Evolutionary conservation across 805 yeast genomes (phyloP).

Genomic region (Cyberlindnera meyerae): DNA sequence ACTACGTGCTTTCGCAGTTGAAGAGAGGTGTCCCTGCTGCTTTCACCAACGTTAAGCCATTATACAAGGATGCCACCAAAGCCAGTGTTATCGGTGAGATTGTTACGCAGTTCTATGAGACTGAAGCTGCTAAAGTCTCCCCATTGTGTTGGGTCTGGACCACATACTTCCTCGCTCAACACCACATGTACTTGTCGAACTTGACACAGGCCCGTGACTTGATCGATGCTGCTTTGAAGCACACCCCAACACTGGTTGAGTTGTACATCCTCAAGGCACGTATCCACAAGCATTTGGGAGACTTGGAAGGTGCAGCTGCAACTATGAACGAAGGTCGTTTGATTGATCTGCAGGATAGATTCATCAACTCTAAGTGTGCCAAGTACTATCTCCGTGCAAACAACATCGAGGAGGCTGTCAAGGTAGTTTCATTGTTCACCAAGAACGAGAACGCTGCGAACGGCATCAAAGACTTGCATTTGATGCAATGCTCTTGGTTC

Average conservation of each 20-base stretch:
- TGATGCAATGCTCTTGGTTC: slow-evolving; percentile 91
- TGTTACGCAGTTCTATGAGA: slow-evolving; percentile 42
- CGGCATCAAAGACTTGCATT: slow-evolving; percentile 81
- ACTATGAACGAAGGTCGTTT: slow-evolving; percentile 65
- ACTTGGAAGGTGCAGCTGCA: slow-evolving; percentile 55
- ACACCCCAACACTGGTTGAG: slow-evolving; percentile 84
- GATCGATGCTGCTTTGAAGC: slow-evolving; percentile 59
- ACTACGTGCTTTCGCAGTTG: slow-evolving; percentile 59
- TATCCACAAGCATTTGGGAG: slow-evolving; percentile 67
- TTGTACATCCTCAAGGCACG: slow-evolving; percentile 76
- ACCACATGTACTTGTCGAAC: slow-evolving; percentile 53
- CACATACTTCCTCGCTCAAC: slow-evolving; percentile 72
- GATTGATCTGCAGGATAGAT: slow-evolving; percentile 85
- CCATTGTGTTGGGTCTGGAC: slow-evolving; percentile 57
- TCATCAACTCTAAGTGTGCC: slow-evolving; percentile 81
- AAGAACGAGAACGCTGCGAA: slow-evolving; percentile 76
- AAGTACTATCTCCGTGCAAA: slow-evolving; percentile 79
- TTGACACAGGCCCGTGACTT: slow-evolving; percentile 48
- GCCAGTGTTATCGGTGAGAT: slow-evolving; percentile 43
- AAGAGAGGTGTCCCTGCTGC: slow-evolving; percentile 85
- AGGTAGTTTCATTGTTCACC: slow-evolving; percentile 73
- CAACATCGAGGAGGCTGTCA: slow-evolving; percentile 67
- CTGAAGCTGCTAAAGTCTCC: slow-evolving; percentile 24
- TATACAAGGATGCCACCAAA: slow-evolving; percentile 46
- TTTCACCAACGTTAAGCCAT: slow-evolving; percentile 78